Evolutionary conservation across 108 stramenopile genomes (phyloP).

Genomic region (Cyclostephanos invisitatus): DNA sequence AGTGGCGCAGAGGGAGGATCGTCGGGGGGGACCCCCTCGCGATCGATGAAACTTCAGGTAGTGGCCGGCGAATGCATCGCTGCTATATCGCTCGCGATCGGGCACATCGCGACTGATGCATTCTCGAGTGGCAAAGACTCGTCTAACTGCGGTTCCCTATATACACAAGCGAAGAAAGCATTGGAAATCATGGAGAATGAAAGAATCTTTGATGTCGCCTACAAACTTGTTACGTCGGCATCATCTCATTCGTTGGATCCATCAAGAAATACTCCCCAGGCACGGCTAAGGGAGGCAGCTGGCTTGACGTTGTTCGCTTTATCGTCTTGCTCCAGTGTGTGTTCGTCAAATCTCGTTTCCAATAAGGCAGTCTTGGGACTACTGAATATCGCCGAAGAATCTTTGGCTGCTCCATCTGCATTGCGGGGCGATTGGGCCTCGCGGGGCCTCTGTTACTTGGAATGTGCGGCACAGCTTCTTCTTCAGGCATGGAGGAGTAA

Average conservation of each 20-base stretch:
- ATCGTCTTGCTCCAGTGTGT: slow-evolving; percentile 65
- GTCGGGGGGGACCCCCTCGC: slow-evolving; percentile 6
- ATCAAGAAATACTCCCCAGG: slow-evolving; percentile 59
- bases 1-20: slow-evolving; percentile 17
- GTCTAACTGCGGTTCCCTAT: slow-evolving; percentile 15
- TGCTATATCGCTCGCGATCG: slow-evolving; percentile 32
- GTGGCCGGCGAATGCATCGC: slow-evolving; percentile 37
- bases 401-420: slow-evolving; percentile 50
- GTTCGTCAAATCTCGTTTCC: slow-evolving; percentile 63
- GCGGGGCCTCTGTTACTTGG: slow-evolving; percentile 67
- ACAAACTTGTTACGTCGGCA: slow-evolving; percentile 29
- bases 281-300: slow-evolving; percentile 67
- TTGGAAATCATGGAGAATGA: slow-evolving; percentile 41
- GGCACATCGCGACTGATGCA: slow-evolving; percentile 15
- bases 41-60: slow-evolving; percentile 35
- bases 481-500: slow-evolving; percentile 62
- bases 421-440: slow-evolving; percentile 74
- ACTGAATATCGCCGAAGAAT: slow-evolving; percentile 54
- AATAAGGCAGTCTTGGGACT: slow-evolving; percentile 59
- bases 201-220: slow-evolving; percentile 34
- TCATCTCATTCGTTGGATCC: slow-evolving; percentile 62
- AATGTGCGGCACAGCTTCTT: slow-evolving; percentile 61
- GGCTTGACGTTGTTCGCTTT: slow-evolving; percentile 64
- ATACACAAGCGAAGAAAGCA: slow-evolving; percentile 17
- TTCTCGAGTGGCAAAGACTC: not conserved